Evolutionary conservation across 495 filamentous ascomycete species (phyloP).

Genomic region (Entonaema liquescens): DNA sequence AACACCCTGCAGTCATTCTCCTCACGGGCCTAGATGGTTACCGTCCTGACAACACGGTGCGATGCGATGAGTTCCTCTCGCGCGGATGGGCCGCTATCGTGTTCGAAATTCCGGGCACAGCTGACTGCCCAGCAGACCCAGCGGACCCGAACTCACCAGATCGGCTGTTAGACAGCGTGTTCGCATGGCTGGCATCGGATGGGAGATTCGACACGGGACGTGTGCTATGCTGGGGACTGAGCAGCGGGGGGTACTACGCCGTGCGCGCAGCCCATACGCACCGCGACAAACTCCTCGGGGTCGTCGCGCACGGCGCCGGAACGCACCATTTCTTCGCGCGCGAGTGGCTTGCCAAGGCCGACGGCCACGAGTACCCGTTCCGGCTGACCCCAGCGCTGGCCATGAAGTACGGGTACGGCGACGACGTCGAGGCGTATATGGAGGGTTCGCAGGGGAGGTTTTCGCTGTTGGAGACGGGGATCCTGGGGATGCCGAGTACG

Average conservation of each 20-base stretch:
- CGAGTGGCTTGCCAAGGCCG: conserved; percentile 71
- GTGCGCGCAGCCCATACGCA: conserved; percentile 79
- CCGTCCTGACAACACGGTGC: conserved; percentile 77
- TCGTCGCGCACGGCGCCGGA: conserved; percentile 76
- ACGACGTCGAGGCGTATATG: conserved; percentile 66
- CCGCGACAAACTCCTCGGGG: conserved; percentile 62
- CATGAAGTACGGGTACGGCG: conserved; percentile 72
- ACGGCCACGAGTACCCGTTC: conserved; percentile 84
- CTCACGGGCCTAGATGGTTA: conserved; percentile 84
- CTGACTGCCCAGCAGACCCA: conserved; percentile 74
- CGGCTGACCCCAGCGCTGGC: conserved; percentile 70
- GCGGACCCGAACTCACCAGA: conserved; percentile 58
- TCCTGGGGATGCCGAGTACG: conserved; percentile 69
- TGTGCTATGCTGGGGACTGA: conserved; percentile 77
- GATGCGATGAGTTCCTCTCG: conserved; percentile 69
- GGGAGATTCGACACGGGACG: conserved; percentile 67
- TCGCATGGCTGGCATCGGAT: conserved; percentile 70
- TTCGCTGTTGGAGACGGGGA: conserved; percentile 75
- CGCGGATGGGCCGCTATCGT: conserved; percentile 69
- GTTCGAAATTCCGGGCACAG: conserved; percentile 81
- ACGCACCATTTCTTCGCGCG: conserved; percentile 72
- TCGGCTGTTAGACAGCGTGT: conserved; percentile 69
- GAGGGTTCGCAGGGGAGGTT: conserved; percentile 71
- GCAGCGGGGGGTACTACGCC: conserved; percentile 80
- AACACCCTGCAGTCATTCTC: conserved; percentile 69